Percentiles rank a stretch among this genome's conserved stretches.
These are phyloP conservation scores for Daphne laureola DNA, from an alignment of 441 rosid genomes.

Conservation along the genomic window DNA sequence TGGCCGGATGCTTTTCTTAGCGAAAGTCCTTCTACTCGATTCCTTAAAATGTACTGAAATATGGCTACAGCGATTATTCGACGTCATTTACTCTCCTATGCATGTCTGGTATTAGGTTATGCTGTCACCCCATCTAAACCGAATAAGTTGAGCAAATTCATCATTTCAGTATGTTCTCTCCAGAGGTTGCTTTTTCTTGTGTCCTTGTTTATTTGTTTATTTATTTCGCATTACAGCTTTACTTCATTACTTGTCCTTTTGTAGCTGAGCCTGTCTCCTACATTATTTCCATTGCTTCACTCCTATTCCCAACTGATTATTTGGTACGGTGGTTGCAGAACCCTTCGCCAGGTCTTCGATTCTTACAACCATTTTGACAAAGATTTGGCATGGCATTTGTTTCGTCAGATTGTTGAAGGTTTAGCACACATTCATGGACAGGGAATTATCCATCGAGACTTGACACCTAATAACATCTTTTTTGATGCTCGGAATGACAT, in stretches of 20 bases:
- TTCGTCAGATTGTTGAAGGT: conserved; percentile 97
- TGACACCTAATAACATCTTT: conserved; percentile 94
- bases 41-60: too few relatives aligned
- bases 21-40: too few relatives aligned
- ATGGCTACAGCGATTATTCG: too few relatives aligned
- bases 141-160: too few relatives aligned
- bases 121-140: too few relatives aligned
- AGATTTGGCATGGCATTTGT: conserved; percentile 77
- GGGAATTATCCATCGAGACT: conserved; percentile 96
- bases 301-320: neutral
- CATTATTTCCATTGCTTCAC: neutral
- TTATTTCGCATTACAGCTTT: conserved; percentile 13
- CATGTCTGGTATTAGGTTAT: too few relatives aligned
- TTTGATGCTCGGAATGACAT: conserved; percentile 94
- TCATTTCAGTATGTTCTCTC: conserved; percentile 4
- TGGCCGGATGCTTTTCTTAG: too few relatives aligned
- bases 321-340: conserved; percentile 37
- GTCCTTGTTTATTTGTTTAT: conserved; percentile 2
- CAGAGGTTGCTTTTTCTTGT: neutral
- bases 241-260: conserved; percentile 1
- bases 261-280: conserved; percentile 1
- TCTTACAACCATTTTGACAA: conserved; percentile 80
- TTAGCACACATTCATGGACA: conserved; percentile 93
- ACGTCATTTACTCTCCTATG: too few relatives aligned
- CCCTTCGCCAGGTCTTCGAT: conserved; percentile 84